Evolutionary conservation across 106 monocot species (phyloP), one percentile per base, ranked within the genome.

Genomic region (Iris macrosiphon): DNA sequence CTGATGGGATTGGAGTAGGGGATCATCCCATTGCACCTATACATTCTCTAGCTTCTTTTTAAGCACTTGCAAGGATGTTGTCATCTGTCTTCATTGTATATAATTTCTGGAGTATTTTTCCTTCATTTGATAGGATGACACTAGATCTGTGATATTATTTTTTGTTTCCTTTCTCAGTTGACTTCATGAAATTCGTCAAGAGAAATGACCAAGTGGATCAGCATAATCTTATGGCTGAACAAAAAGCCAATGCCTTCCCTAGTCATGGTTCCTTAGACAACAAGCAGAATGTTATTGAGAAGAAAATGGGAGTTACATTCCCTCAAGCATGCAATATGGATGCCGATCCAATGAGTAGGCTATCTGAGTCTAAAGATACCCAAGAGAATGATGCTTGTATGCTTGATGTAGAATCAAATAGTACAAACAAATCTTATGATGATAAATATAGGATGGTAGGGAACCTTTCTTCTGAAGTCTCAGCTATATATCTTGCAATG

Each of bases 401-500:
- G 26, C 31, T 21, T 13, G 19, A 17, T 60, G 31, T 44, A 9
- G 71, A 75, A 43, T 52, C 45, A 22, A 40, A 52, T 63, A 21
- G 44, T 41, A 29, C 52, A 45, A 61, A 19, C 8, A 37, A 72
- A 66, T 44, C 30, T 31, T 63, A 29, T 70, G 72, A 61, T 57
- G 80, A 88, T 54, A 75, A 83, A 29, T 80, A 70, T 41, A 73
- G 61, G 41, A 59, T 49, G 15, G 20, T 75, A 12, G 83, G 72
- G 19, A 79, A 71, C 49, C 74, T 87, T 31, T 91, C 96, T n/a
- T 69, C 81, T 63, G 85, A 90, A 63, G 80, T 87, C 68, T 98
- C 87, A 13, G 85, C 87, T 31, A 98, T 90, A 63, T 87, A 87
- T 73, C 61, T 90, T 63, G 85, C 95, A 49, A 95, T 89, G 82